Conservation (phyloP, 2,329 filamentous ascomycete genomes). For the Triangularia verruculosa region DNA sequence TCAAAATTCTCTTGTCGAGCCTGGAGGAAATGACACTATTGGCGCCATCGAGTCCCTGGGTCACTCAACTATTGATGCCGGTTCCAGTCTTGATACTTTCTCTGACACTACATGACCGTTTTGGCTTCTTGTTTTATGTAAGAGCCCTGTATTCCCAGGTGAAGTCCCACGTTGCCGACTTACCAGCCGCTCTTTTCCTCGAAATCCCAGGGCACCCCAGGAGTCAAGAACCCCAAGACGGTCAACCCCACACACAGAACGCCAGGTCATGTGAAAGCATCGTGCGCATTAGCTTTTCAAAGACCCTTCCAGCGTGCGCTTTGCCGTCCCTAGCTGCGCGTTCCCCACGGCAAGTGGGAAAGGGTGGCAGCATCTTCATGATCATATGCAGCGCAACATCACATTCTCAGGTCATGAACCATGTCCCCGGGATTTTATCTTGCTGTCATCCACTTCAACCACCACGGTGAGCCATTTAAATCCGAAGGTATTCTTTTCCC, state of each 20-base stretch:
- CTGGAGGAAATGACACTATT: neutral
- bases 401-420: neutral
- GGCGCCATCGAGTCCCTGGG: conserved; percentile 1
- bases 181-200: neutral
- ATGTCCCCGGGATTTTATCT: neutral
- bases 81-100: neutral
- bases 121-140: neutral
- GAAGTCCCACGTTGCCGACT: too few relatives aligned
- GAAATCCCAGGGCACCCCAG: neutral
- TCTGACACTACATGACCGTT: neutral
- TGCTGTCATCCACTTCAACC: neutral
- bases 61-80: neutral
- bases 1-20: neutral
- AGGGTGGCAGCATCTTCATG: neutral
- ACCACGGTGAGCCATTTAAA: neutral
- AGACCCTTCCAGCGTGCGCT: neutral
- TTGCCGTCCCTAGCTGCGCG: neutral
- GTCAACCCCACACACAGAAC: neutral
- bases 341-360: neutral
- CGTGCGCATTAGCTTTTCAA: neutral
- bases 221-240: neutral
- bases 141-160: neutral
- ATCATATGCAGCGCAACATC: neutral
- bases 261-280: neutral
- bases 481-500: neutral